Percentiles rank a stretch among this genome's conserved stretches.
phyloP scores from a whole-genome alignment of 1,139 yeast species.

The Yamadazyma buinensis region DNA sequence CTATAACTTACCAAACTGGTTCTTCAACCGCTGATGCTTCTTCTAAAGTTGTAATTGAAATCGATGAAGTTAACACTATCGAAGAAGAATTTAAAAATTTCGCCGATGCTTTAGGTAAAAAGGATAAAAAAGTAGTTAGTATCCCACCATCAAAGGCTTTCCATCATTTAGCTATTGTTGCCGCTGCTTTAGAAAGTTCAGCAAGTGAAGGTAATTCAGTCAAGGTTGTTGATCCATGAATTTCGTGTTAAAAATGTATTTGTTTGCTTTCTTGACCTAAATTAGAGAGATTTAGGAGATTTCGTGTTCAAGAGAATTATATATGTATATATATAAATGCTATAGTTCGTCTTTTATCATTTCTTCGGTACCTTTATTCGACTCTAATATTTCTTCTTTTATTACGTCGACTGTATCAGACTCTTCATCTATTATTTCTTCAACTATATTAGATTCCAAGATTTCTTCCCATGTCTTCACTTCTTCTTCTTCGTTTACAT shows the following conservation, averaged over 20 bases:
- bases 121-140: conserved; percentile 56
- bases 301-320: too few species aligned
- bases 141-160: conserved; percentile 73
- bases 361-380: not conserved
- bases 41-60: conserved; percentile 44
- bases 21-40: conserved; percentile 41
- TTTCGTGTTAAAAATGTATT: too few species aligned
- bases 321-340: too few species aligned
- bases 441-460: not conserved
- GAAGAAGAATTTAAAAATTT: conserved; percentile 70
- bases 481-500: conserved; percentile 6
- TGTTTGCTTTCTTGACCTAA: too few species aligned
- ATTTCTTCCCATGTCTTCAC: conserved; percentile 12
- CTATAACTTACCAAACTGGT: conserved; percentile 45
- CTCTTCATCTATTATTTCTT: conserved; percentile 9
- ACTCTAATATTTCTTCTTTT: too few species aligned
- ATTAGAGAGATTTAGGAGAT: too few species aligned
- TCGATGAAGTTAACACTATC: conserved; percentile 51
- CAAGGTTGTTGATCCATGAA: conserved; percentile 33
- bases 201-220: conserved; percentile 55
- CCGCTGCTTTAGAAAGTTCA: conserved; percentile 76
- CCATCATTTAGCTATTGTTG: conserved; percentile 89
- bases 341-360: conserved; percentile 11
- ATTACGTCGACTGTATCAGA: too few species aligned
- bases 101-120: conserved; percentile 60